phyloP scores from a whole-genome alignment of 352 stramenopile species.

The Phytophthora hibernalis region DNA sequence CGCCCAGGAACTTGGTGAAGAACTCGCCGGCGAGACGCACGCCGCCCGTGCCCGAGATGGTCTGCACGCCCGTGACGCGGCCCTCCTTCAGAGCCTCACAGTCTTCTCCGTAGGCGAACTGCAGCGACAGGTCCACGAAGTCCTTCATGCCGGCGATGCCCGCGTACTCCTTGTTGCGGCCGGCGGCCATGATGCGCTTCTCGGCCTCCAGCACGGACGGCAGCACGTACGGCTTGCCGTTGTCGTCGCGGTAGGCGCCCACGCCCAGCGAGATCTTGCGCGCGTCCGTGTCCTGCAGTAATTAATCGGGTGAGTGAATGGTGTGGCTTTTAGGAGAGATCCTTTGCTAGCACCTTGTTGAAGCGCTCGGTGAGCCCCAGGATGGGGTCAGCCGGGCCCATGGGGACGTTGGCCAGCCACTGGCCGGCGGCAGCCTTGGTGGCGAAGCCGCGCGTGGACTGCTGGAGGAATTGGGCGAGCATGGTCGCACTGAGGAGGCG shows the following conservation, averaged over 20 bases:
- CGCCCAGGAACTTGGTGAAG: slow-evolving; percentile 90
- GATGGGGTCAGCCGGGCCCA: slow-evolving; percentile 97
- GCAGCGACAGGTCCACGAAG: slow-evolving; percentile 95
- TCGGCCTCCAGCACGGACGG: slow-evolving; percentile 97
- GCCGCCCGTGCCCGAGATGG: slow-evolving; percentile 98
- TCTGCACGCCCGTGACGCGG: slow-evolving; percentile 96
- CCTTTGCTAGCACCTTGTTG: slow-evolving; percentile 76
- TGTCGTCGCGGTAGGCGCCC: slow-evolving; percentile 98
- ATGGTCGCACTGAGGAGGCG: slow-evolving; percentile 25
- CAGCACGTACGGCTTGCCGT: slow-evolving; percentile 96
- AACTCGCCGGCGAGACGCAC: slow-evolving; percentile 97
- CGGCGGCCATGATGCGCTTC: slow-evolving; percentile 92
- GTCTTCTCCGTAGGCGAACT: slow-evolving; percentile 98
- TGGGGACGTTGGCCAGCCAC: slow-evolving; percentile 89
- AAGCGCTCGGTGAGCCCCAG: slow-evolving; percentile 94
- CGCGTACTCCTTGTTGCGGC: slow-evolving; percentile 98
- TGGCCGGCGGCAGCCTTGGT: slow-evolving; percentile 49
- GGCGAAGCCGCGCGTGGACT: slow-evolving; percentile 50
- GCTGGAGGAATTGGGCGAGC: slow-evolving; percentile 43
- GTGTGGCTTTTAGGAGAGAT: slow-evolving; percentile 4
- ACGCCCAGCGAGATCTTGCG: slow-evolving; percentile 98
- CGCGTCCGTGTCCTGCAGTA: slow-evolving; percentile 90
- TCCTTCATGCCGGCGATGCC: slow-evolving; percentile 96
- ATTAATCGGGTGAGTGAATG: not conserved
- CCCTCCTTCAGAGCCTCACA: slow-evolving; percentile 90